Percentiles rank a stretch among this genome's conserved stretches.
These are phyloP conservation scores for Coemansia guatemalensis DNA, from an alignment of 192 early-diverging fungal genomes.

Conservation along the genomic window DNA sequence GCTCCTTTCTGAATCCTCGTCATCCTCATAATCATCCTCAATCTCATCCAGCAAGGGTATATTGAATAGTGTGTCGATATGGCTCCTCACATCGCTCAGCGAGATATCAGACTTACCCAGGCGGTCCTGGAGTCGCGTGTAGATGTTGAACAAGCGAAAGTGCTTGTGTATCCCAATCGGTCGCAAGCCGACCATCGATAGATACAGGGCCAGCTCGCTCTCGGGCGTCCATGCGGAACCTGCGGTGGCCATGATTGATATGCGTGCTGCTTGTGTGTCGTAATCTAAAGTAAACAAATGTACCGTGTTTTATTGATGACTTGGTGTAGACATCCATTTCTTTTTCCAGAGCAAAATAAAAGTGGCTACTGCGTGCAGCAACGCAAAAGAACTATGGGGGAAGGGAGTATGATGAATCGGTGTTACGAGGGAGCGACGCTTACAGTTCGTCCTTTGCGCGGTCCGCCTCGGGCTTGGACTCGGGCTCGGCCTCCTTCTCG, in stretches of 20 bases:
- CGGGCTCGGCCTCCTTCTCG: slow-evolving; percentile 15
- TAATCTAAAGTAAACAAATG: no score
- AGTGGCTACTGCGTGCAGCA: no score
- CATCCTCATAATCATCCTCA: slow-evolving; percentile 40
- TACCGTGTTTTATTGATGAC: no score
- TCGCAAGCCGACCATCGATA: slow-evolving; percentile 47
- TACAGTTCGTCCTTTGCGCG: slow-evolving; percentile 53
- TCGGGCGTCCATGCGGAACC: slow-evolving; percentile 33
- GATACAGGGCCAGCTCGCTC: slow-evolving; percentile 41
- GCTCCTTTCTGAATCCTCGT: slow-evolving; percentile 22
- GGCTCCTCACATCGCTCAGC: slow-evolving; percentile 26
- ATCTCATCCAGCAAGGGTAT: slow-evolving; percentile 42
- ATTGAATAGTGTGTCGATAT: slow-evolving; percentile 31
- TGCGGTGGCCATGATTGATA: slow-evolving; percentile 8
- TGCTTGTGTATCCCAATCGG: slow-evolving; percentile 49
- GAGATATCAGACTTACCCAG: slow-evolving; percentile 31
- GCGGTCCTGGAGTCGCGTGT: slow-evolving; percentile 35
- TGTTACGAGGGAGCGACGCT: not conserved
- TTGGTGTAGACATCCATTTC: not conserved
- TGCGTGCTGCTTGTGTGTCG: no score
- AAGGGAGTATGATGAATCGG: slow-evolving; percentile 1
- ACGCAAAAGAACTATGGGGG: no score
- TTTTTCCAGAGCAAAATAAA: not conserved
- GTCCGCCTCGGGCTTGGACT: slow-evolving; percentile 26
- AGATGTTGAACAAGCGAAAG: slow-evolving; percentile 52